These are phyloP conservation scores for Cercospora citrullina DNA, from an alignment of 2,329 filamentous ascomycete genomes.

Conservation along the genomic window DNA sequence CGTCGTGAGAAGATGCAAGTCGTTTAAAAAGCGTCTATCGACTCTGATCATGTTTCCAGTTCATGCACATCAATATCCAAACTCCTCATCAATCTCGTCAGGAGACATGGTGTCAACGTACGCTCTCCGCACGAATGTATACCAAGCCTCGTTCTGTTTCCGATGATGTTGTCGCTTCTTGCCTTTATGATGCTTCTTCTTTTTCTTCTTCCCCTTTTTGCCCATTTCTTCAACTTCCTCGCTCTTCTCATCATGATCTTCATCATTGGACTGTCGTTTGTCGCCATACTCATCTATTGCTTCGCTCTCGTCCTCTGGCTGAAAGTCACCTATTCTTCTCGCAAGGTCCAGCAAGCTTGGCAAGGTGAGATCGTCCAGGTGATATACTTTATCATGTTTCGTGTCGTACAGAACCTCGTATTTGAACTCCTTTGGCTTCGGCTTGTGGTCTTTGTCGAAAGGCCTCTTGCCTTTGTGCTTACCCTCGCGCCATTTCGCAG, in stretches of 20 bases:
- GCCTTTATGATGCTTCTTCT: conserved; percentile 40
- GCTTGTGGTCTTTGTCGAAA: conserved; percentile 49
- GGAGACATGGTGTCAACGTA: conserved; percentile 73
- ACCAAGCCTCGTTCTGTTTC: conserved; percentile 68
- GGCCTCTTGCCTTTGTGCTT: conserved; percentile 62
- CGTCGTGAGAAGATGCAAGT: no score
- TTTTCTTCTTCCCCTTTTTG: conserved; percentile 30
- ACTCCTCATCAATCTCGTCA: conserved; percentile 59
- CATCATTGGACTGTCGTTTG: conserved; percentile 30
- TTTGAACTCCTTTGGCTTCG: conserved; percentile 63
- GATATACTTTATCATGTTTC: conserved; percentile 71
- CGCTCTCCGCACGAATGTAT: conserved; percentile 72
- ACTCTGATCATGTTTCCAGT: conserved; percentile 52
- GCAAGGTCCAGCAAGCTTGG: conserved; percentile 78
- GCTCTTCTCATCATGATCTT: conserved; percentile 28
- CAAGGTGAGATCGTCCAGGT: conserved; percentile 80
- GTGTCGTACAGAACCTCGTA: conserved; percentile 89
- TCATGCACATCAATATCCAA: conserved; percentile 40
- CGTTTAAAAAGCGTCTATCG: background rate
- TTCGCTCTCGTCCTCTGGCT: conserved; percentile 34
- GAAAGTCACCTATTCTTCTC: conserved; percentile 67
- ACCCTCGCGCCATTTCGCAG: conserved; percentile 60
- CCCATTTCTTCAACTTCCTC: background rate
- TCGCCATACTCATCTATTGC: conserved; percentile 35
- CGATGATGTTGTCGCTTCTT: conserved; percentile 49